phyloP scores from a whole-genome alignment of 352 stramenopile genomes.

The Stramenopiles sp. region DNA sequence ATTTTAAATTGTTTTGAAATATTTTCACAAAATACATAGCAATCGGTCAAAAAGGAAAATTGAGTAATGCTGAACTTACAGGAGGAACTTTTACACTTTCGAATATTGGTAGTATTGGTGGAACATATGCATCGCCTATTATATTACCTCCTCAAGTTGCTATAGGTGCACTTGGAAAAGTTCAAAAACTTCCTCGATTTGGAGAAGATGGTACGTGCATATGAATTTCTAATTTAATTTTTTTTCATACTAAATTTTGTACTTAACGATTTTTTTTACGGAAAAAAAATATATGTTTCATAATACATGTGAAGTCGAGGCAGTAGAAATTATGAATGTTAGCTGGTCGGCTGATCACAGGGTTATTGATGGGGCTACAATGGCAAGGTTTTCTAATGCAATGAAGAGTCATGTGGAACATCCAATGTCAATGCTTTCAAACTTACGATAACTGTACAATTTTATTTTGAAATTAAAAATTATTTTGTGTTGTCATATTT shows the following conservation, averaged over 20 bases:
- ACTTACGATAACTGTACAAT: conserved; percentile 33
- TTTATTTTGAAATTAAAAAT: no score
- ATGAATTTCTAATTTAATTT: no score
- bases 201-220: conserved; percentile 10
- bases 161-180: conserved; percentile 78
- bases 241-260: no score
- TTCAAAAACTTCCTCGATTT: conserved; percentile 76
- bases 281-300: no score
- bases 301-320: conserved; percentile 8
- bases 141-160: conserved; percentile 74
- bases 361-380: conserved; percentile 82
- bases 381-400: conserved; percentile 80
- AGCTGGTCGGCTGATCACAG: conserved; percentile 89
- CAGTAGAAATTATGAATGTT: conserved; percentile 49
- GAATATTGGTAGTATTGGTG: conserved; percentile 77
- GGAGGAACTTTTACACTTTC: conserved; percentile 51
- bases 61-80: conserved; percentile 37
- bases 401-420: conserved; percentile 82
- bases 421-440: conserved; percentile 46
- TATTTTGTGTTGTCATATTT: no score
- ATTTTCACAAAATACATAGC: no score
- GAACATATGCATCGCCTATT: conserved; percentile 79
- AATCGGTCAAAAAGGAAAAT: conserved; percentile 31
- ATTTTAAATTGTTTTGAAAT: no score
- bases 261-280: no score